Evolutionary conservation across 495 filamentous ascomycete genomes (phyloP).

Genomic region (Chaetomium cochliodes): DNA sequence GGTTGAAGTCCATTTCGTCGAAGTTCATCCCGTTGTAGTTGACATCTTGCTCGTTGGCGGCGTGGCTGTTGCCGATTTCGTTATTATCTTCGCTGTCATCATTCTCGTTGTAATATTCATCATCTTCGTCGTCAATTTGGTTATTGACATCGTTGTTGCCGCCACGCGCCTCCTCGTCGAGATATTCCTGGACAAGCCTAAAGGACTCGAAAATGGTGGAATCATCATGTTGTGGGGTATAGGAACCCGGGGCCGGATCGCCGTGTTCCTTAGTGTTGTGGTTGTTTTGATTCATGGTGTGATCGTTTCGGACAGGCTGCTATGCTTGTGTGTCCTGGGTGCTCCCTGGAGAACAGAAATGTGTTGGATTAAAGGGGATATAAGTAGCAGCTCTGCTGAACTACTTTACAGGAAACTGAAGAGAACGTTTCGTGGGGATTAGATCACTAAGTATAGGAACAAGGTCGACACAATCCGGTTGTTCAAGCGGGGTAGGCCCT

Average conservation of each 20-base stretch:
- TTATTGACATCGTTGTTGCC: no score
- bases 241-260: neutral
- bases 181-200: no score
- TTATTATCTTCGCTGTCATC: no score
- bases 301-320: neutral
- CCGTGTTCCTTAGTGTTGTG: neutral
- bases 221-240: neutral
- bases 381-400: constrained; percentile 19
- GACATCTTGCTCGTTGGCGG: no score
- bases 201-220: no score
- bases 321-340: neutral
- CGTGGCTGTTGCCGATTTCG: no score
- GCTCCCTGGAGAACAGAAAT: neutral
- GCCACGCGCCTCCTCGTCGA: no score
- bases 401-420: neutral
- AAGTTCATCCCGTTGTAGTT: no score
- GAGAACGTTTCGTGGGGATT: neutral
- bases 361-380: neutral
- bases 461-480: constrained; percentile 11
- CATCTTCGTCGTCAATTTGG: no score
- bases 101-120: no score
- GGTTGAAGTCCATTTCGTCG: no score
- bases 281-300: neutral
- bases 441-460: neutral
- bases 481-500: neutral